Base-by-base conservation (phyloP, 805 yeast species). In the Henningerozyma blattae region DNA sequence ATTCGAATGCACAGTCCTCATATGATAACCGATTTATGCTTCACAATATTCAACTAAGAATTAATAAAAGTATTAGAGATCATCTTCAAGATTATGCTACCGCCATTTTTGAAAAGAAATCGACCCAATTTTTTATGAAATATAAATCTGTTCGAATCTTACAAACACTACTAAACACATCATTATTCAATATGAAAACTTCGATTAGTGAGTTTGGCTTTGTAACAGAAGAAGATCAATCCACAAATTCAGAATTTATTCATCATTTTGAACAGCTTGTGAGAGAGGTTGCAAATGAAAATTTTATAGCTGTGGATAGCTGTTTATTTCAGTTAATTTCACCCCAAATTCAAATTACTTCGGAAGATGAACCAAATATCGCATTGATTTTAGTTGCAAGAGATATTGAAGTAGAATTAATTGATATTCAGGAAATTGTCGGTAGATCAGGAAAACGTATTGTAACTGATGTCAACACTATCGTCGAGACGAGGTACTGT, bases 21-120 rank as follows among this genome's bases (percentile, higher is more conserved):
- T 77, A 68, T 50, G 75, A 72, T 41, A 77, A 76, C 43, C 52
- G 78, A 33, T 75, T 74, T 44, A 65, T 73, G 40, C 50, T 75
- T 15, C 78, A 76, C 39, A 67, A 70, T 37, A 53, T 75, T 25
- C 67, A 68, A 40, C 43, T 77, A 38, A 70, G 68, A 44, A 68
- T 81, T 68, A 68, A 73, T 47, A 67, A 68, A 32, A 45, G 53
- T 7, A 54, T 70, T 2, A 53, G 80, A 28, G 70, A 76, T 39
- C 49, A 62, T 24, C 55, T 74, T 34, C 50, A 68, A 30, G 63
- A 64, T 24, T 77, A 72, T 41, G 52, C 68, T 3, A 58, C 62
- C 12, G 61, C 60, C 31, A 53, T 67, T 5, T 53, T 62, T 9
- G 72, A 67, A 27, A 51, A 68, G 33, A 64, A 56, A 36, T 56